phyloP scores from a whole-genome alignment of 306 rosid species.

The Glycine tomentella region DNA sequence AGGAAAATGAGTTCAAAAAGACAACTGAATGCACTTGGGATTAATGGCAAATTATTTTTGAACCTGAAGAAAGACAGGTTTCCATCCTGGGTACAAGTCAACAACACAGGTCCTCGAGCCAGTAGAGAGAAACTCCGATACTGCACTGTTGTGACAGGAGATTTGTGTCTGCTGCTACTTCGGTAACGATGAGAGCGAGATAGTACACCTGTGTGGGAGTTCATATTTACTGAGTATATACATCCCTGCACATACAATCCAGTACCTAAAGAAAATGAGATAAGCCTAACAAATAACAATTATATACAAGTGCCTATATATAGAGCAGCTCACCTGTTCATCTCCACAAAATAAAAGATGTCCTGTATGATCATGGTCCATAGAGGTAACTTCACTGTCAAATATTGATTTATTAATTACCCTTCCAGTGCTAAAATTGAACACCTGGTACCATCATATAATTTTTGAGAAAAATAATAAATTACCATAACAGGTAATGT shows the following conservation, averaged over 20 bases:
- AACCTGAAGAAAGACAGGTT: conserved; percentile 94
- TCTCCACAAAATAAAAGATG: conserved; percentile 91
- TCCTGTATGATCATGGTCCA: conserved; percentile 96
- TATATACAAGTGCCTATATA: conserved; percentile 32
- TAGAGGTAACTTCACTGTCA: conserved; percentile 84
- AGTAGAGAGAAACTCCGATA: conserved; percentile 93
- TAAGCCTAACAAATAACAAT: conserved; percentile 39
- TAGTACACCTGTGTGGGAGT: conserved; percentile 83
- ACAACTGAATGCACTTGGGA: conserved; percentile 33
- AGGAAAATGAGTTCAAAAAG: conserved; percentile 35
- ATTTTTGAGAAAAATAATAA: conserved; percentile 26
- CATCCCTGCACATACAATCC: conserved; percentile 73
- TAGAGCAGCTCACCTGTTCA: conserved; percentile 62
- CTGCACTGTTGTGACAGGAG: conserved; percentile 85
- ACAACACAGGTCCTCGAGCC: conserved; percentile 90
- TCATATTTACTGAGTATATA: conserved; percentile 86
- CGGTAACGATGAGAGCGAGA: conserved; percentile 90
- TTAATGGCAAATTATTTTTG: conserved; percentile 37
- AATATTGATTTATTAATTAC: conserved; percentile 70
- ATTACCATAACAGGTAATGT: neutral
- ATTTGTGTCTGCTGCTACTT: conserved; percentile 71
- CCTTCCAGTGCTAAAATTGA: conserved; percentile 98
- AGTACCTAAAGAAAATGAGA: conserved; percentile 42
- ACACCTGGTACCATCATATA: conserved; percentile 66
- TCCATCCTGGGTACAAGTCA: conserved; percentile 93